Evolutionary conservation across 148 eudicot genomes (phyloP).

Genomic region (Silene latifolia): DNA sequence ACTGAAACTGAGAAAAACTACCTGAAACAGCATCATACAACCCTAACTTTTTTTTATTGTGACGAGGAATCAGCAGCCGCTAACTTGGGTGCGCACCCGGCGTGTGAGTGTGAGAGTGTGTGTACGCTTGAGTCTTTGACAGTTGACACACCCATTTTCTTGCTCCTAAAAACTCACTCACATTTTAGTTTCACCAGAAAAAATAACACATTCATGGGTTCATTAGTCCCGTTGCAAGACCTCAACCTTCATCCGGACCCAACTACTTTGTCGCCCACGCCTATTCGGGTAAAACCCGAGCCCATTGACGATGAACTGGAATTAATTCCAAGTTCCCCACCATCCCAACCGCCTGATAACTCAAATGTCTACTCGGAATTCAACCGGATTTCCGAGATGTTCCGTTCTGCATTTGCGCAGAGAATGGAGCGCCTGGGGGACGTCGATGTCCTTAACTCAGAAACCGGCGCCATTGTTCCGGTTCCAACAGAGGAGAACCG

Average conservation of each 20-base stretch:
- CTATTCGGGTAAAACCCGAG: slow-evolving; percentile 26
- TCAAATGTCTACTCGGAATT: slow-evolving; percentile 44
- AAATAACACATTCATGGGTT: slow-evolving; percentile 33
- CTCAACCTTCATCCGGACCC: slow-evolving; percentile 39
- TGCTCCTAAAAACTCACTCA: too few relatives aligned
- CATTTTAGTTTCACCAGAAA: too few relatives aligned
- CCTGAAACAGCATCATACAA: too few relatives aligned
- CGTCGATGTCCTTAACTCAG: slow-evolving; percentile 11
- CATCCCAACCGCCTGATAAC: background rate
- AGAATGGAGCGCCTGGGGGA: slow-evolving; percentile 11
- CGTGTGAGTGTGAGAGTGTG: too few relatives aligned
- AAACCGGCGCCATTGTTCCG: slow-evolving; percentile 53
- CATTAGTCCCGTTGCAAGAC: slow-evolving; percentile 44
- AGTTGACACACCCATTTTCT: too few relatives aligned
- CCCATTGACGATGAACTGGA: slow-evolving; percentile 41
- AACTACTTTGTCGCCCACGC: slow-evolving; percentile 5
- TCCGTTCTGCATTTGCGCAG: slow-evolving; percentile 32
- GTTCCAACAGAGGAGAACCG: slow-evolving; percentile 24
- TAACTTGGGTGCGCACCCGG: too few relatives aligned
- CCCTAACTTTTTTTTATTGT: too few relatives aligned
- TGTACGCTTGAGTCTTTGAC: too few relatives aligned
- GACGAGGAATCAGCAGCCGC: too few relatives aligned
- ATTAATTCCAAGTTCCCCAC: slow-evolving; percentile 22
- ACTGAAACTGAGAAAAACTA: too few relatives aligned
- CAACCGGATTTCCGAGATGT: slow-evolving; percentile 42